A percentile compares a stretch with the other conserved stretches of the same genome.
Evolutionary conservation across 1,284 basidiomycete genomes (phyloP).

Genomic region (Microbotryum silenes-acaulis): DNA sequence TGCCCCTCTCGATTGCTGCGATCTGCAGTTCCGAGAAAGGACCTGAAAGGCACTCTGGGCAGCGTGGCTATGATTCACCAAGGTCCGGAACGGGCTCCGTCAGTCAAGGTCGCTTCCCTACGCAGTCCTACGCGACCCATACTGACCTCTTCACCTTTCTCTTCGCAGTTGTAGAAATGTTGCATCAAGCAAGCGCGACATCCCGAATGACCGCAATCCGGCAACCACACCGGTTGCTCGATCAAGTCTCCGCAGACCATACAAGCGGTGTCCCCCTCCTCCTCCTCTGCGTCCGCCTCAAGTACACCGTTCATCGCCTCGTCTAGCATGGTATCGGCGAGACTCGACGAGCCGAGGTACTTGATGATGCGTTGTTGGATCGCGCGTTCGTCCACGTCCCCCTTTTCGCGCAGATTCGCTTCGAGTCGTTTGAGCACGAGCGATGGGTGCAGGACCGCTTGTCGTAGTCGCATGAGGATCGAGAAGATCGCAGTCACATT

Average conservation of each 20-base stretch:
- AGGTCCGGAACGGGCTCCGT: not conserved
- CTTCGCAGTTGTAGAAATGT: slow-evolving; percentile 57
- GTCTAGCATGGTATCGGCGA: not conserved
- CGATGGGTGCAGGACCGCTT: slow-evolving; percentile 44
- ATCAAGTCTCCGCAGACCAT: slow-evolving; percentile 40
- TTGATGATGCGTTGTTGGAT: slow-evolving; percentile 26
- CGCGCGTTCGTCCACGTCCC: not conserved
- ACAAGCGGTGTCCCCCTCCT: slow-evolving; percentile 36
- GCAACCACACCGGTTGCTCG: slow-evolving; percentile 36
- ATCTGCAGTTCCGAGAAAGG: slow-evolving; percentile 20
- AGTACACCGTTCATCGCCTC: slow-evolving; percentile 17
- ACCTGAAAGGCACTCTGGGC: slow-evolving; percentile 17
- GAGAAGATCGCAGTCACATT: slow-evolving; percentile 44
- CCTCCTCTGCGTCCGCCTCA: slow-evolving; percentile 10
- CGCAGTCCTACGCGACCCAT: slow-evolving; percentile 15
- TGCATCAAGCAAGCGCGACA: slow-evolving; percentile 76
- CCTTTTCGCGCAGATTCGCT: slow-evolving; percentile 19
- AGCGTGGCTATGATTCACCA: slow-evolving; percentile 12
- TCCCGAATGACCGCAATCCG: slow-evolving; percentile 40
- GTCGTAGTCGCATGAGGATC: slow-evolving; percentile 43
- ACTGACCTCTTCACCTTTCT: slow-evolving; percentile 54
- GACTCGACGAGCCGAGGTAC: slow-evolving; percentile 11
- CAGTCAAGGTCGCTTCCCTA: slow-evolving; percentile 4
- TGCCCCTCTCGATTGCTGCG: not conserved
- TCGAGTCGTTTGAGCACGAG: slow-evolving; percentile 38